Conservation (phyloP, 2,329 filamentous ascomycete genomes). For the Sphaerulina musiva region DNA sequence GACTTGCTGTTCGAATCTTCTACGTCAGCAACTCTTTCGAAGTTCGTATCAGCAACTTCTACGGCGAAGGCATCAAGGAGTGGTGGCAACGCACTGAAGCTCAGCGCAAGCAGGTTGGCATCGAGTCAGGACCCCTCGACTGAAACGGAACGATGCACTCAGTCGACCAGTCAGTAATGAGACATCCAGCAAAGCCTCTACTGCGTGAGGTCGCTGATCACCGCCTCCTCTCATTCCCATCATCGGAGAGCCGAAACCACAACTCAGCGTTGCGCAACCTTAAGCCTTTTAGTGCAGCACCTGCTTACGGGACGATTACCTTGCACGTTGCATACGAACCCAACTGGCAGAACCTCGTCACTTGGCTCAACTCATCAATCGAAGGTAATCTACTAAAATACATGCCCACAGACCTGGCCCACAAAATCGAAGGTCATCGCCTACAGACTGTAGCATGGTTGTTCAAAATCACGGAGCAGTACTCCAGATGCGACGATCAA, state of each 20-base stretch:
- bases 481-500: not conserved
- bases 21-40: constrained; percentile 5
- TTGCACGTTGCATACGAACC: not conserved
- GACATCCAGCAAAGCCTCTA: too few relatives aligned
- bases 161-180: too few relatives aligned
- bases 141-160: too few relatives aligned
- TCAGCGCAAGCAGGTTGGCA: not conserved
- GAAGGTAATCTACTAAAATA: not conserved
- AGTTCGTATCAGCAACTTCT: not conserved
- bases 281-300: not conserved
- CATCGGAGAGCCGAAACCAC: too few relatives aligned
- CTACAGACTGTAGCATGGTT: not conserved
- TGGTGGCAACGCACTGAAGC: not conserved
- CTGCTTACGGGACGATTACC: not conserved
- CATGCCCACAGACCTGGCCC: not conserved
- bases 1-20: constrained; percentile 2
- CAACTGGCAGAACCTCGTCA: not conserved
- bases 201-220: too few relatives aligned
- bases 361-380: not conserved
- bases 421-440: not conserved
- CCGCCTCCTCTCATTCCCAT: too few relatives aligned
- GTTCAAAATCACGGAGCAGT: not conserved
- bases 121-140: not conserved
- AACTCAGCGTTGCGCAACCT: not conserved
- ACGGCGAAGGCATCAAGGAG: not conserved